A percentile compares a stretch with the other conserved stretches of the same genome.
These are phyloP conservation scores for Sporothrix inflata DNA, from an alignment of 2,329 filamentous ascomycete genomes.

Conservation along the genomic window DNA sequence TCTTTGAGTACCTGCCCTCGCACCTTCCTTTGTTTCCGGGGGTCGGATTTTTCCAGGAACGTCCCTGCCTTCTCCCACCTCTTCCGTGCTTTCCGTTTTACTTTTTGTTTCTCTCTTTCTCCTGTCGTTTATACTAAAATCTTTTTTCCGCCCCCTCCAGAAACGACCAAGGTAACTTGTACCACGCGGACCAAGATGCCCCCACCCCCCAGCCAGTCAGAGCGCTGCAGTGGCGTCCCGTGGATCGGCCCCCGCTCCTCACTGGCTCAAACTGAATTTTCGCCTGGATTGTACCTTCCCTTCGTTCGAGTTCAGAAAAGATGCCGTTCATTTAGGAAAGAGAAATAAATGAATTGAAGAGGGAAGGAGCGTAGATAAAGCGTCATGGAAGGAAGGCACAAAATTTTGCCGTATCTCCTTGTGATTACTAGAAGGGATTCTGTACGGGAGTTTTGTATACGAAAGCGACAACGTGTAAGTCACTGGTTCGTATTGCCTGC, in stretches of 20 bases:
- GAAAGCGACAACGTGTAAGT: constrained; percentile 7
- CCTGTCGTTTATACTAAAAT: not conserved
- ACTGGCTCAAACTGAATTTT: constrained; percentile 31
- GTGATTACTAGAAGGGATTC: not conserved
- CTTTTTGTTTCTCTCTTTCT: not conserved
- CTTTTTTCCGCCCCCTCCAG: not conserved
- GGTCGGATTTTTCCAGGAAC: not conserved
- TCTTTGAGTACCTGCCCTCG: not conserved
- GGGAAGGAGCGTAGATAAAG: not conserved
- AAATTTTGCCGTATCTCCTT: not conserved
- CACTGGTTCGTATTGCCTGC: constrained; percentile 4
- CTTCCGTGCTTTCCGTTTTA: not conserved
- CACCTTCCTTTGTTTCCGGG: constrained; percentile 2
- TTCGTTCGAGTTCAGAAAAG: not conserved
- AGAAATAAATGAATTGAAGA: not conserved
- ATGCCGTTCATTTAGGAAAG: not conserved
- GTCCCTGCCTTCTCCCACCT: not conserved
- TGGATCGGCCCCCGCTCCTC: constrained; percentile 31
- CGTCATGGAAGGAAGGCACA: not conserved
- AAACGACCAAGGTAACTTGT: not conserved
- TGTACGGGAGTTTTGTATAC: not conserved
- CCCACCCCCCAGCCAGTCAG: constrained; percentile 31
- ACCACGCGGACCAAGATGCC: constrained; percentile 17
- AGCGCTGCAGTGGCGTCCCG: constrained; percentile 31
- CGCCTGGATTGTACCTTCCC: not conserved